Evolutionary conservation across 805 yeast species (phyloP).

Genomic region (Metschnikowia similis): DNA sequence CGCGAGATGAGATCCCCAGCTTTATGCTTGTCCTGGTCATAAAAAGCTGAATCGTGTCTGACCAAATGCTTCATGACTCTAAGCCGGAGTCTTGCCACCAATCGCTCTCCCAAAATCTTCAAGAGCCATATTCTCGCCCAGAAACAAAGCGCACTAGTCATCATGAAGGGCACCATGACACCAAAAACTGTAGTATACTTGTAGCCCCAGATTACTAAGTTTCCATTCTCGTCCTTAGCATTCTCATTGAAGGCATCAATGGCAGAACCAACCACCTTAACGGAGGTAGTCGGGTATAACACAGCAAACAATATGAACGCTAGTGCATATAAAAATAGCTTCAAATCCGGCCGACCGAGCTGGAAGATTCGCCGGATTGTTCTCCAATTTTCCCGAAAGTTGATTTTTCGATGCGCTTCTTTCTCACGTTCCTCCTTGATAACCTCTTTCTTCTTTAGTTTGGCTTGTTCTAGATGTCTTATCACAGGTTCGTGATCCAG

Average conservation of each 20-base stretch:
- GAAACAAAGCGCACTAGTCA: conserved; percentile 39
- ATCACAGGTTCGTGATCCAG: conserved; percentile 17
- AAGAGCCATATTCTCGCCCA: conserved; percentile 45
- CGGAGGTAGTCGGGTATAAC: conserved; percentile 41
- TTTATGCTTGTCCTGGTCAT: conserved; percentile 41
- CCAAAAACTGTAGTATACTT: conserved; percentile 38
- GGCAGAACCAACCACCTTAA: conserved; percentile 40
- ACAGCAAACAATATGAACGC: conserved; percentile 42
- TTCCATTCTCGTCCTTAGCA: conserved; percentile 34
- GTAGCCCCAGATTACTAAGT: conserved; percentile 41
- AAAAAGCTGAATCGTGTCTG: conserved; percentile 40
- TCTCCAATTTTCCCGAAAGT: conserved; percentile 29
- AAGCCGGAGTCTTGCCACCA: conserved; percentile 40
- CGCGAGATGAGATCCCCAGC: conserved; percentile 45
- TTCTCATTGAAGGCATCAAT: conserved; percentile 39
- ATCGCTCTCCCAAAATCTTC: conserved; percentile 38
- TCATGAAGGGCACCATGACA: conserved; percentile 43
- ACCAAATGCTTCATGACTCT: conserved; percentile 40
- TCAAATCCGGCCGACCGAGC: conserved; percentile 38
- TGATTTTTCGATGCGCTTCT: conserved; percentile 21
- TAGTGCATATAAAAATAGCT: conserved; percentile 34
- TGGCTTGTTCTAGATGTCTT: conserved; percentile 28
- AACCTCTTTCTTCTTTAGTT: conserved; percentile 21
- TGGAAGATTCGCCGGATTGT: conserved; percentile 36
- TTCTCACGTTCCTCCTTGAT: conserved; percentile 29